Base-by-base conservation (phyloP, 805 yeast genomes). In the Myxozyma lipomycoides region DNA sequence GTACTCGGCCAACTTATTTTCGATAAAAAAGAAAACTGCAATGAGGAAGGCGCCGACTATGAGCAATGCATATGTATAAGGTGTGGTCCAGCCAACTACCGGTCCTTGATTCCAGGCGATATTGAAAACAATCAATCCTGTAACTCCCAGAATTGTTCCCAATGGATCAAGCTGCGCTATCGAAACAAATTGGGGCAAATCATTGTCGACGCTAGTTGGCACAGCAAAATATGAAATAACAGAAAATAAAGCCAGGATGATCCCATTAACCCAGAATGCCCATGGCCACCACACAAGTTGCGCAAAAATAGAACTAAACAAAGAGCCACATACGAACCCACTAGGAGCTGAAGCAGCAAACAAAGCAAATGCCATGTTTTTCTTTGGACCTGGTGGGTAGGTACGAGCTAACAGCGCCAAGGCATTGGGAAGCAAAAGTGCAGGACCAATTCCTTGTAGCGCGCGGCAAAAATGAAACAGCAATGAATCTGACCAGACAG, bases 41-140 rank as follows among this genome's bases (percentile, higher is more conserved):
- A 84, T 59, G 5, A 70, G 54, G 1, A 74, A 24, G 0, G 72
- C 55, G 0, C 88, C 79, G 3, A 83, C 62, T 1, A 82, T 69
- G 25, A 84, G 66, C 10, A 85, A 62, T 0, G 72, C 79, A 38
- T 81, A 77, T 38, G 82, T 76, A 57, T 84, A 84, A 0, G 82
- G 74, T 1, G 62, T 63, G 9, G 66, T 59, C 91, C 91, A 85
- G 19, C 90, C 87, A 2, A 70, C 82, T 3, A 77, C 73, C 0
- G 91, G 86, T 2, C 84, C 91, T 63, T 86, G 89, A 60, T 82
- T 84, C 80, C 87, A 79, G 1, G 79, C 78, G 62, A 84, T 80
- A 58, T 82, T 84, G 63, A 86, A 71, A 30, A 85, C 63, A 2
- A 83, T 72, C 43, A 86, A 65, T 0, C 86, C 87, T 4, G 68